Evolutionary conservation across 2,329 filamentous ascomycete genomes (phyloP).

Genomic region (Ophiobolus disseminans): DNA sequence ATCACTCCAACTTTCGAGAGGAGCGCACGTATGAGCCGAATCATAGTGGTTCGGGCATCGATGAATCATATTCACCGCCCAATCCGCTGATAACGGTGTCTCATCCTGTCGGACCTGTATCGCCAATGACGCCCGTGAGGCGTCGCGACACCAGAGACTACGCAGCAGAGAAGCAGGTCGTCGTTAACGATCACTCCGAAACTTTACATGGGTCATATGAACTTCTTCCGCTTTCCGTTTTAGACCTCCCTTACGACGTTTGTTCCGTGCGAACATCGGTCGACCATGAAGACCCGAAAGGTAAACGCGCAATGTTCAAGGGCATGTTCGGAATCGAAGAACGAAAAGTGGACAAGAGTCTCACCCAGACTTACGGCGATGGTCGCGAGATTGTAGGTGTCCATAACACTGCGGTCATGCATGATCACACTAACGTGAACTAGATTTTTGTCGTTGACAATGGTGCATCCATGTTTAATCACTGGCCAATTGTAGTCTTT

Average conservation of each 20-base stretch:
- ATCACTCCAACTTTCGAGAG: neutral
- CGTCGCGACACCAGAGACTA: neutral
- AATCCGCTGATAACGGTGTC: neutral
- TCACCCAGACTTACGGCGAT: neutral
- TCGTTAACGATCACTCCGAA: neutral
- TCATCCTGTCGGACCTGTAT: neutral
- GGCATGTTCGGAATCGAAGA: neutral
- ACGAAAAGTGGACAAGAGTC: neutral
- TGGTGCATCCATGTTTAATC: constrained; percentile 12
- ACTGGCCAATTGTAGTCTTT: constrained; percentile 22
- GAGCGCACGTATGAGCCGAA: neutral
- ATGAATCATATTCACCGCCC: neutral
- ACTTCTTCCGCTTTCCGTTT: neutral
- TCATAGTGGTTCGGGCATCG: neutral
- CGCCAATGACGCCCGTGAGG: neutral
- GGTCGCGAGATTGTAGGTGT: constrained; percentile 15
- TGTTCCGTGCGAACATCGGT: neutral
- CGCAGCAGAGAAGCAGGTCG: neutral
- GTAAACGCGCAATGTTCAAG: neutral
- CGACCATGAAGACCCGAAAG: constrained; percentile 3
- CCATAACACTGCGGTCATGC: neutral
- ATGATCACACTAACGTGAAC: constrained; percentile 1
- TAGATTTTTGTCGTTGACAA: constrained; percentile 25
- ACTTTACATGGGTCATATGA: neutral
- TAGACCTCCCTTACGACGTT: neutral